Base-by-base conservation (phyloP, 1,284 basidiomycete species). In the Taiwanofungus camphoratus region DNA sequence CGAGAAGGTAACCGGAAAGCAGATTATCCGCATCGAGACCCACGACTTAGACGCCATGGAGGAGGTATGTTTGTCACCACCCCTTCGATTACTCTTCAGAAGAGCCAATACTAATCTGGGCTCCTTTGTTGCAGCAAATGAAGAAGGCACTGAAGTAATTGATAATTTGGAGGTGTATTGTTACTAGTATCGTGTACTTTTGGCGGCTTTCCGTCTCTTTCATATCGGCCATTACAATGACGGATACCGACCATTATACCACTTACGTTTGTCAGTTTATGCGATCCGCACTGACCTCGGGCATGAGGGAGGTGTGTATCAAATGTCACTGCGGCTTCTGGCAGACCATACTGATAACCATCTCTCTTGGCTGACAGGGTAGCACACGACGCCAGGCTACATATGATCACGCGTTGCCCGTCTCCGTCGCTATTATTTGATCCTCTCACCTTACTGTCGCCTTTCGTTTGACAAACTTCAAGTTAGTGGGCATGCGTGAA, bases 31-130 rank as follows among this genome's bases (percentile, higher is more conserved):
- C 31, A 88, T 94, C 52, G 82, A 87, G 60, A 93, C 91, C 2
- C 69, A 80, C 50, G 87, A 93, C 65, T 68, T 92, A 52, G 91
- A 94, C 61, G 79, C 79, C 57, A 94, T 94, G 91, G 91, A 94
- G 60, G 77, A 86, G 70, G 89, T 89, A 51, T 24, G 68, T 63
- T 16, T 9, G 23, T 7, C 33, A 36, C 9, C 13, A 33, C 37
- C 36, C 16, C 24, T 23, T 42, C 20, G 37, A 27, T 29, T 30
- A 18, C 18, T 9, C 21, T 33, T 33, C 11, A 8, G 18, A 16
- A 30, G 19, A 16, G 20, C 30, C 27, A 13, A 30, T 16, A 29
- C 21, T 31, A 36, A 39, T 31, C 44, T 39, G 39, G 43, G 31
- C 31, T 42, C 26, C 41, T 42, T 20, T 36, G 45, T 39, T 15